Conservation (phyloP, 768 basidiomycete species). For the Clitopilus passeckerianus region DNA sequence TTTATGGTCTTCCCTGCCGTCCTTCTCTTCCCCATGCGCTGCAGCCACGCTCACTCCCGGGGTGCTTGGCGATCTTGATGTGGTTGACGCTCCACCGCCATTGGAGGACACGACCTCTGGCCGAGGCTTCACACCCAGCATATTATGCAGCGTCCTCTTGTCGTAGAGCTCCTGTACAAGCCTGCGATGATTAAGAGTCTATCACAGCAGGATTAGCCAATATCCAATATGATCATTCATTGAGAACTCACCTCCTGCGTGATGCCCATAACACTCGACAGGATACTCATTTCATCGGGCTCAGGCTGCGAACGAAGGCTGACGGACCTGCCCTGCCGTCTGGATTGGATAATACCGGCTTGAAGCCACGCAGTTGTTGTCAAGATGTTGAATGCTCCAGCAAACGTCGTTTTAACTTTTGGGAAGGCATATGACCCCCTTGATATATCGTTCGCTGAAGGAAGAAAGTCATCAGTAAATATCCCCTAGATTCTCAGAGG, state of each 20-base stretch:
- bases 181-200: slow-evolving; percentile 74
- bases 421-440: slow-evolving; percentile 80
- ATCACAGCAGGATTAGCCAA: slow-evolving; percentile 1
- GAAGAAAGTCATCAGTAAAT: slow-evolving; percentile 2
- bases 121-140: slow-evolving; percentile 40
- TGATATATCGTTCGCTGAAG: slow-evolving; percentile 87
- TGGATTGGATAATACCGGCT: slow-evolving; percentile 57
- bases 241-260: slow-evolving; percentile 65
- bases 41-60: background rate
- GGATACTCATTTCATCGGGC: slow-evolving; percentile 68
- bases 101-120: slow-evolving; percentile 9
- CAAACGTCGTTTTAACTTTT: slow-evolving; percentile 77
- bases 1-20: slow-evolving; percentile 16
- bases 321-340: slow-evolving; percentile 44
- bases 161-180: slow-evolving; percentile 69
- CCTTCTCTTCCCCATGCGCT: slow-evolving; percentile 8
- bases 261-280: slow-evolving; percentile 76
- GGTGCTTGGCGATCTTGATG: background rate
- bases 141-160: slow-evolving; percentile 49
- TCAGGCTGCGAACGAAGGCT: slow-evolving; percentile 36
- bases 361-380: slow-evolving; percentile 67
- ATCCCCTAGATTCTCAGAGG: background rate
- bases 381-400: slow-evolving; percentile 76
- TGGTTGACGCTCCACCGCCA: slow-evolving; percentile 1
- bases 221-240: background rate